Conservation (phyloP, 2,329 filamentous ascomycete species). For the Fusarium azukiicola region DNA sequence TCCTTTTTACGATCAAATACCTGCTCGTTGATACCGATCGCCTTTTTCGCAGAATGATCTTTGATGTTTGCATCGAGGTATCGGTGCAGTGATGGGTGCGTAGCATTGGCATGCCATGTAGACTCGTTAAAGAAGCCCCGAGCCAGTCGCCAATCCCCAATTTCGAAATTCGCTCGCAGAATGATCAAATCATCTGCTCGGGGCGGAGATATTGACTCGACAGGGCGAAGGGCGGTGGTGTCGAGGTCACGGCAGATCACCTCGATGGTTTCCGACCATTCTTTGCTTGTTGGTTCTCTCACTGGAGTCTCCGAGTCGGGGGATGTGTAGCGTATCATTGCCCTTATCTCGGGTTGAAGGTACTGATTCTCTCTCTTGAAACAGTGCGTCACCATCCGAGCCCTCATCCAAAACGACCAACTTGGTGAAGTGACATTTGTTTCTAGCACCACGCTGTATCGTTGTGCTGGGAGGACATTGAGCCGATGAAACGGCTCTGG, state of each 20-base stretch:
- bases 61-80: conserved; percentile 54
- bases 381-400: conserved; percentile 68
- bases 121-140: conserved; percentile 77
- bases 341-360: conserved; percentile 57
- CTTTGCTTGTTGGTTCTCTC: conserved; percentile 62
- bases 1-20: conserved; percentile 57
- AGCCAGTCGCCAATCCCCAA: conserved; percentile 73
- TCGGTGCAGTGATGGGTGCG: conserved; percentile 61
- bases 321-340: conserved; percentile 57
- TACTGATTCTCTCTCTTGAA: conserved; percentile 59
- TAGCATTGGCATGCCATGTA: conserved; percentile 68
- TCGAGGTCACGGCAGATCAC: conserved; percentile 76
- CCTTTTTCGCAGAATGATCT: conserved; percentile 26
- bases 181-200: conserved; percentile 66
- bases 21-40: conserved; percentile 55
- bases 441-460: conserved; percentile 84
- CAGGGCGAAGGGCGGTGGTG: conserved; percentile 68
- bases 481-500: conserved; percentile 79
- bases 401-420: conserved; percentile 82
- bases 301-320: neutral
- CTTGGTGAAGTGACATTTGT: conserved; percentile 74
- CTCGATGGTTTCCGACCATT: conserved; percentile 72
- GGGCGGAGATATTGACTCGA: conserved; percentile 60
- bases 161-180: conserved; percentile 76
- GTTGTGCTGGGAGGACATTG: conserved; percentile 85